These are phyloP conservation scores for Epichloe bromicola DNA, from an alignment of 2,329 filamentous ascomycete genomes.

Conservation along the genomic window DNA sequence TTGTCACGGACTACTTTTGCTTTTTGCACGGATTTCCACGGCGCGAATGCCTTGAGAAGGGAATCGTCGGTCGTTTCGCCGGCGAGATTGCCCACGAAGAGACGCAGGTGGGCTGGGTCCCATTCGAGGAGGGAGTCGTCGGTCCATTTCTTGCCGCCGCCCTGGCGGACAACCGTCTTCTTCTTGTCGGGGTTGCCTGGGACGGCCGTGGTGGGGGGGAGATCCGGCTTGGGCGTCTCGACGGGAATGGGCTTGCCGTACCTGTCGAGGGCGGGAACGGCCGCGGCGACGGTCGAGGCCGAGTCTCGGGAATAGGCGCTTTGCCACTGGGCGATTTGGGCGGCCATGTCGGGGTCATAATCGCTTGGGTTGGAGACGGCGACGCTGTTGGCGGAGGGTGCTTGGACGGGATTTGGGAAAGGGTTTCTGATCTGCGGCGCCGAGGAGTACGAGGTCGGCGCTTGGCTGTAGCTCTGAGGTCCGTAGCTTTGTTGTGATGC, in stretches of 20 bases:
- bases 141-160: slow-evolving; percentile 86
- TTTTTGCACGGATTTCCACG: slow-evolving; percentile 80
- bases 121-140: slow-evolving; percentile 84
- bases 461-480: slow-evolving; percentile 21
- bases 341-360: slow-evolving; percentile 70
- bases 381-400: slow-evolving; percentile 15
- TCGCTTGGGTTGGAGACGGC: slow-evolving; percentile 19
- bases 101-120: slow-evolving; percentile 86
- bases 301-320: slow-evolving; percentile 54
- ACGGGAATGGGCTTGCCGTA: slow-evolving; percentile 18
- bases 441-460: slow-evolving; percentile 29
- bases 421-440: slow-evolving; percentile 61
- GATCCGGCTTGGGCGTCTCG: slow-evolving; percentile 17
- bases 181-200: slow-evolving; percentile 47
- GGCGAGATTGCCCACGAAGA: slow-evolving; percentile 93
- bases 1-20: slow-evolving; percentile 91
- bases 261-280: slow-evolving; percentile 17
- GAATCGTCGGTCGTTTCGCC: slow-evolving; percentile 97
- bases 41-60: slow-evolving; percentile 81
- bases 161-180: slow-evolving; percentile 78
- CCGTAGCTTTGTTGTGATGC: slow-evolving; percentile 20
- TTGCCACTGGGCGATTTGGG: slow-evolving; percentile 90
- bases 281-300: slow-evolving; percentile 14
- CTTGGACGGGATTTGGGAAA: slow-evolving; percentile 51
- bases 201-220: slow-evolving; percentile 29